These are phyloP conservation scores for Tremella mesenterica DNA, from an alignment of 768 basidiomycete species.

Conservation along the genomic window DNA sequence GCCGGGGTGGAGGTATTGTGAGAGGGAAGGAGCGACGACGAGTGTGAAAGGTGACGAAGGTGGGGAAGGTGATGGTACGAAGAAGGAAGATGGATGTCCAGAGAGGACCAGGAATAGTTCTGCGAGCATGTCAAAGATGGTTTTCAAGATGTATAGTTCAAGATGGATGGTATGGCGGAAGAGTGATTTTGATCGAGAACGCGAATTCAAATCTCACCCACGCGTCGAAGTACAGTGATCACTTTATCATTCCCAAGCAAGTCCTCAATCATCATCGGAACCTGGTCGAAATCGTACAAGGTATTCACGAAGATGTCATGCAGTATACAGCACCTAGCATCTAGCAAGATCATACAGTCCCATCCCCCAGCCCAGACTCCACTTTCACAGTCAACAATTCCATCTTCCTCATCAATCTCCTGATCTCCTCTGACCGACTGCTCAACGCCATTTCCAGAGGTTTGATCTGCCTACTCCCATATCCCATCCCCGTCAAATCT, in stretches of 20 bases:
- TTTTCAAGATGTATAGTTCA: too few relatives aligned
- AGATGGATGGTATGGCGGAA: too few relatives aligned
- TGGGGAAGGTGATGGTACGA: conserved; percentile 53
- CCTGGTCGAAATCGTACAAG: too few relatives aligned
- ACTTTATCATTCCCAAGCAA: too few relatives aligned
- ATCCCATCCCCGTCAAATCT: background rate
- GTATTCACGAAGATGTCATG: too few relatives aligned
- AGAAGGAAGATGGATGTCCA: conserved; percentile 78
- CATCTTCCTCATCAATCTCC: conserved; percentile 20
- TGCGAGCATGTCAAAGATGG: conserved; percentile 77
- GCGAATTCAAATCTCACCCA: too few relatives aligned
- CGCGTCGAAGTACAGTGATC: too few relatives aligned
- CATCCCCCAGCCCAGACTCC: too few relatives aligned
- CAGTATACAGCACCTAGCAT: too few relatives aligned
- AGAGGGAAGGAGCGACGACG: conserved; percentile 55
- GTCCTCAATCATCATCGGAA: too few relatives aligned
- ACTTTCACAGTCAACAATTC: conserved; percentile 20
- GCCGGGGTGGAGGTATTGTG: conserved; percentile 73
- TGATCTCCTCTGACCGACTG: conserved; percentile 20
- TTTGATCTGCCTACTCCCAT: conserved; percentile 16
- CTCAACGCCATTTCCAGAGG: conserved; percentile 22
- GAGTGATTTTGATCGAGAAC: too few relatives aligned
- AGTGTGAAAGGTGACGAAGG: conserved; percentile 17
- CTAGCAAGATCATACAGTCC: too few relatives aligned
- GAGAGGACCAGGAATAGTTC: conserved; percentile 78